Conservation (phyloP, 2,329 filamentous ascomycete species). For the Acephala macrosclerotiorum region DNA sequence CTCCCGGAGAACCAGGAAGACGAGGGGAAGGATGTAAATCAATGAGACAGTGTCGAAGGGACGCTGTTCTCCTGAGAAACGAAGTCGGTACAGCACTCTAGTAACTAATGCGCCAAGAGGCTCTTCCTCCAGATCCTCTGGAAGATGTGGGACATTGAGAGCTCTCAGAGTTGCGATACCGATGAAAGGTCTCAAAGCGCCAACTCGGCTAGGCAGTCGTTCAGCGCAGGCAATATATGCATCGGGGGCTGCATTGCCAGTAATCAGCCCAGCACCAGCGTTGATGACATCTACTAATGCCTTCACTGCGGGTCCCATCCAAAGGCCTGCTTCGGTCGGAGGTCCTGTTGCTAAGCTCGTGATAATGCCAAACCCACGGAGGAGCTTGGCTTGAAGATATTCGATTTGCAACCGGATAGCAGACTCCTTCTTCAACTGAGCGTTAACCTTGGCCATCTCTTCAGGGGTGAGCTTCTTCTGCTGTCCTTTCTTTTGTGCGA, state of each 20-base stretch:
- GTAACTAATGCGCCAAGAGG: conserved; percentile 86
- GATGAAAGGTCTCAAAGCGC: conserved; percentile 80
- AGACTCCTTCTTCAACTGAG: conserved; percentile 87
- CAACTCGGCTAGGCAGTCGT: conserved; percentile 76
- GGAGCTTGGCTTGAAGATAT: conserved; percentile 72
- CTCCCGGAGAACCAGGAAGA: conserved; percentile 79
- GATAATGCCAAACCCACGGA: conserved; percentile 87
- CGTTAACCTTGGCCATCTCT: conserved; percentile 88
- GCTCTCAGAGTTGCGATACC: conserved; percentile 87
- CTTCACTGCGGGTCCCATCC: conserved; percentile 84
- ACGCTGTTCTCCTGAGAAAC: conserved; percentile 91
- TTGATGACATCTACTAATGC: conserved; percentile 77
- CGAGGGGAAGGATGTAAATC: conserved; percentile 84
- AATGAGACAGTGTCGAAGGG: conserved; percentile 89
- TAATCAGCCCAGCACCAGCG: conserved; percentile 81
- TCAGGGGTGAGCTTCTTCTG: conserved; percentile 91
- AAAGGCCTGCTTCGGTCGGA: conserved; percentile 85
- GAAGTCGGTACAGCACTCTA: conserved; percentile 86
- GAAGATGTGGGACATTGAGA: conserved; percentile 75
- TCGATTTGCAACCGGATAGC: conserved; percentile 78
- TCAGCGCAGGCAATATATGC: conserved; percentile 84
- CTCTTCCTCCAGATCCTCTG: conserved; percentile 77
- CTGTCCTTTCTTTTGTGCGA: conserved; percentile 92
- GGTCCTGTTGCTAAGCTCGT: conserved; percentile 82
- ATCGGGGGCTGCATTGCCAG: conserved; percentile 79